Percentiles rank a stretch among this genome's conserved stretches.
These are phyloP conservation scores for Penium margaritaceum DNA, from an alignment of 139 green algal species.

Conservation along the genomic window DNA sequence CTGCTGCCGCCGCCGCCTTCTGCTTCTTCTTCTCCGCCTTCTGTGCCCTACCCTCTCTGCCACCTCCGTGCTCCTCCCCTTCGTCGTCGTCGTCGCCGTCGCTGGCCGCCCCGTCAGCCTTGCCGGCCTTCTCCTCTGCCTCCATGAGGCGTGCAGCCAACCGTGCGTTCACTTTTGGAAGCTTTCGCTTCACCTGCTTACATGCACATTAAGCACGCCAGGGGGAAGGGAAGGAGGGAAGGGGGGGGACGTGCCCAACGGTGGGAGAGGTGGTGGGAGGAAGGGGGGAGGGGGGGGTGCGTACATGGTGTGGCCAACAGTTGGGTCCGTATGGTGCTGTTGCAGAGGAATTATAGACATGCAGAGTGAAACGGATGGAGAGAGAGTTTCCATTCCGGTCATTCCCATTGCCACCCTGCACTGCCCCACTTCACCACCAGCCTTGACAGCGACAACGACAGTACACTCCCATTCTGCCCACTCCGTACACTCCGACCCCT, in stretches of 20 bases:
- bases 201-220: no score
- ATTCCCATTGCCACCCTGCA: no score
- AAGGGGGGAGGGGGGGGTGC: not conserved
- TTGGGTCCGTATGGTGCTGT: not conserved
- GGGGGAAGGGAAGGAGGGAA: not conserved
- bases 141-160: conserved; percentile 31
- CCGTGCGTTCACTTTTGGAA: conserved; percentile 43
- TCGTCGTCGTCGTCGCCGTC: not conserved
- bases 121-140: not conserved
- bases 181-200: conserved; percentile 43
- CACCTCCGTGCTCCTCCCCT: not conserved
- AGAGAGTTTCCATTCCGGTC: no score
- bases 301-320: not conserved
- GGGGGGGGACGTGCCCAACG: not conserved
- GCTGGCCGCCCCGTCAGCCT: not conserved
- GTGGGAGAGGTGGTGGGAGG: not conserved
- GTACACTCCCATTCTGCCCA: no score
- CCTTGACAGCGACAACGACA: no score
- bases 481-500: no score
- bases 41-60: not conserved
- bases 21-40: conserved; percentile 1
- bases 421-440: no score
- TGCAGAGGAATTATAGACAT: not conserved
- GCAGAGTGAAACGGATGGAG: not conserved
- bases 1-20: conserved; percentile 21